phyloP scores from a whole-genome alignment of 768 basidiomycete genomes.

The Boletus insuetus region DNA sequence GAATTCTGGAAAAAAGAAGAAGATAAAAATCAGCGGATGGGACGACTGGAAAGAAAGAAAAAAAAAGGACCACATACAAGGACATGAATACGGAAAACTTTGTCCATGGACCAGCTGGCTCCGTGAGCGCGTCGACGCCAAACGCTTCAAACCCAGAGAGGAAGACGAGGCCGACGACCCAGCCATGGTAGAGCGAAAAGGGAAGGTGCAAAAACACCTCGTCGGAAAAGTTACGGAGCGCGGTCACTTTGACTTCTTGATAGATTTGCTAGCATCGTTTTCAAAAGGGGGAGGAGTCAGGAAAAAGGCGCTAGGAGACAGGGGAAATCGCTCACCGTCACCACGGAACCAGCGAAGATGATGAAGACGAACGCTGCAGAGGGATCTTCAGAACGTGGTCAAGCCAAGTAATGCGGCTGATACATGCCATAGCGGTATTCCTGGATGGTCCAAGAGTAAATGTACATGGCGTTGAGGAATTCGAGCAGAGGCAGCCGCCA shows the following conservation, averaged over 20 bases:
- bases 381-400: constrained; percentile 14
- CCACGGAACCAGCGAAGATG: constrained; percentile 48
- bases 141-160: constrained; percentile 60
- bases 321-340: constrained; percentile 35
- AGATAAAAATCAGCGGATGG: neutral
- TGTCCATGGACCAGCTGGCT: constrained; percentile 56
- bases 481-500: constrained; percentile 66
- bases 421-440: constrained; percentile 45
- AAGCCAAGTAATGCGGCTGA: neutral
- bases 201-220: constrained; percentile 71
- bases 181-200: constrained; percentile 69
- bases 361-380: constrained; percentile 36
- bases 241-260: constrained; percentile 59
- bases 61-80: constrained; percentile 34
- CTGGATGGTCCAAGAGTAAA: constrained; percentile 54
- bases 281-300: neutral
- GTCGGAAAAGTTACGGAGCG: constrained; percentile 47
- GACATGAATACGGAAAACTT: constrained; percentile 62
- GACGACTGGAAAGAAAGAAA: neutral
- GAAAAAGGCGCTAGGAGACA: neutral
- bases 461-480: constrained; percentile 62
- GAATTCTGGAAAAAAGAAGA: constrained; percentile 33
- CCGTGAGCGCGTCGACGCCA: constrained; percentile 51
- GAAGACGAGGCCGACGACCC: constrained; percentile 51
- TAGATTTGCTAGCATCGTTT: constrained; percentile 49